Evolutionary conservation across 305 asterid genomes (phyloP).

Genomic region (Fraxinus nigra): DNA sequence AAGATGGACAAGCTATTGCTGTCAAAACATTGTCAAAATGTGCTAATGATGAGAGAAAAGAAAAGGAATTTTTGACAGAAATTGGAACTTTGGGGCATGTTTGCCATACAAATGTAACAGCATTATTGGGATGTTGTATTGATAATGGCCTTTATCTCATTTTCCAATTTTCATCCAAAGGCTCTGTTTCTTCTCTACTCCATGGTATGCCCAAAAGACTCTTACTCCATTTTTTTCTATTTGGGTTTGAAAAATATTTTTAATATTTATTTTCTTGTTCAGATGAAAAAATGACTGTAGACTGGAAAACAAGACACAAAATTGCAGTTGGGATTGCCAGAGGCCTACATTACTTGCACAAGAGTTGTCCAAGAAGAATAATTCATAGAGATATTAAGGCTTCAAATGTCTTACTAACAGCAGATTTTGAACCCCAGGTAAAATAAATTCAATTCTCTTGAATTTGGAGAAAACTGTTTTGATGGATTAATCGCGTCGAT

Average conservation of each 20-base stretch:
- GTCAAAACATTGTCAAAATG: conserved; percentile 65
- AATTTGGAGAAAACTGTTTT: neutral
- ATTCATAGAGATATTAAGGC: conserved; percentile 87
- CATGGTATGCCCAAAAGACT: conserved; percentile 47
- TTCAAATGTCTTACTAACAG: conserved; percentile 62
- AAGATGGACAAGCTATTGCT: conserved; percentile 78
- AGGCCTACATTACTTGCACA: conserved; percentile 83
- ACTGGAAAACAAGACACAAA: conserved; percentile 81
- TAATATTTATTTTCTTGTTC: neutral
- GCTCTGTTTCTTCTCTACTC: conserved; percentile 82
- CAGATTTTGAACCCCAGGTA: conserved; percentile 90
- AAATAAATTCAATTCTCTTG: neutral
- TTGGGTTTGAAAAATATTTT: neutral
- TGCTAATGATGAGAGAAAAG: conserved; percentile 78
- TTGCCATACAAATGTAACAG: conserved; percentile 33
- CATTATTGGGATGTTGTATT: conserved; percentile 80
- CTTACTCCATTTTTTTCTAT: neutral
- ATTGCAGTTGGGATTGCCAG: conserved; percentile 83
- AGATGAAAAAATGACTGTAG: conserved; percentile 66
- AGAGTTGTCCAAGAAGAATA: conserved; percentile 80
- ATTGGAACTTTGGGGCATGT: conserved; percentile 89
- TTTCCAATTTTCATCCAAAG: conserved; percentile 84
- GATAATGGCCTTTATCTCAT: conserved; percentile 86
- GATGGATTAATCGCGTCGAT: conserved; percentile 14
- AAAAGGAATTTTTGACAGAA: conserved; percentile 79